Percentiles rank a stretch among this genome's conserved stretches.
Evolutionary conservation across 306 rosid genomes (phyloP).

Genomic region (Corylus avellana): DNA sequence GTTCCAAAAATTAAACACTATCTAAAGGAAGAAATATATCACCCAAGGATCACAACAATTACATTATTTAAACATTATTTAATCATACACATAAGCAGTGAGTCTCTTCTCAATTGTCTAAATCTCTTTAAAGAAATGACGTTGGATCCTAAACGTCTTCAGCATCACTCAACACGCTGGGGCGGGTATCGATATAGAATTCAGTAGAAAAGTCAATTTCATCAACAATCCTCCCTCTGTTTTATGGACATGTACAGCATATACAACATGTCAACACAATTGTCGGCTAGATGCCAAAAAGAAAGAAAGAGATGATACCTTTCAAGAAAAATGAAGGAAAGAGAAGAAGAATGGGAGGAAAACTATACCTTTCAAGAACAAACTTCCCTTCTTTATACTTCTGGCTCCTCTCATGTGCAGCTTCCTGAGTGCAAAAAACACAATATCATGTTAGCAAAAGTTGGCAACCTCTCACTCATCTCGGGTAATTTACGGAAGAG

Average conservation of each 20-base stretch:
- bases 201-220: conserved; percentile 63
- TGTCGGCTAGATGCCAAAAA: background rate
- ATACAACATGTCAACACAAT: conserved; percentile 15
- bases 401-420: conserved; percentile 80
- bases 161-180: conserved; percentile 62
- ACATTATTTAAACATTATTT: background rate
- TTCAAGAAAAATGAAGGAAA: background rate
- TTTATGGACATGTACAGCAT: conserved; percentile 14
- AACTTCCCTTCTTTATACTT: conserved; percentile 91
- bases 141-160: conserved; percentile 61
- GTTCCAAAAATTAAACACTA: no score
- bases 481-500: conserved; percentile 3
- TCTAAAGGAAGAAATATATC: background rate
- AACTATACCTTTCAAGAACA: conserved; percentile 84
- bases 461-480: background rate
- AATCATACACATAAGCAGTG: conserved; percentile 18
- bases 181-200: conserved; percentile 56
- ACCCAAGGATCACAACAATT: background rate
- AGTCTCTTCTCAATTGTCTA: conserved; percentile 19
- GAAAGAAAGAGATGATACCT: background rate
- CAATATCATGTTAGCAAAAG: background rate
- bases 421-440: conserved; percentile 49
- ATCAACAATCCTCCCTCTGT: conserved; percentile 77
- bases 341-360: background rate
- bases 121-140: background rate